Evolutionary conservation across 305 asterid species (phyloP).

Genomic region (Fraxinus ornus): DNA sequence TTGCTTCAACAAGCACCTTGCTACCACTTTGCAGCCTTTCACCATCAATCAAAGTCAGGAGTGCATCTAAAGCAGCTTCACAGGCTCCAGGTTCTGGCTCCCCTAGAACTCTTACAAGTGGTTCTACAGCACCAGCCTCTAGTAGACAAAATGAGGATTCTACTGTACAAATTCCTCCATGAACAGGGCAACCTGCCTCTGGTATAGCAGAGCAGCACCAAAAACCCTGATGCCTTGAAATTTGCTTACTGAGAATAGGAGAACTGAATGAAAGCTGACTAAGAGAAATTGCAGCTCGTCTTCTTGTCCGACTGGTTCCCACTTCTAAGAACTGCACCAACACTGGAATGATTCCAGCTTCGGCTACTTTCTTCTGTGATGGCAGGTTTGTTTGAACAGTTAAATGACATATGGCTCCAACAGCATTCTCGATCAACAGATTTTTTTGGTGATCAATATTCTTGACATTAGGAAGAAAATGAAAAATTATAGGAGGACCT

Average conservation of each 20-base stretch:
- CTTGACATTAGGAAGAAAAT: conserved; percentile 28
- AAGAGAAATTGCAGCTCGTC: conserved; percentile 46
- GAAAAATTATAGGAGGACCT: conserved; percentile 34
- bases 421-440: conserved; percentile 47
- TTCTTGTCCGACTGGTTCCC: conserved; percentile 45
- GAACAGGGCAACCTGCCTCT: conserved; percentile 52
- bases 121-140: conserved; percentile 50
- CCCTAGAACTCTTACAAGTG: conserved; percentile 46
- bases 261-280: conserved; percentile 54
- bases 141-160: conserved; percentile 58
- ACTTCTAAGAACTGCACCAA: conserved; percentile 48
- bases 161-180: conserved; percentile 47
- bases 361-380: conserved; percentile 52
- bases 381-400: conserved; percentile 36
- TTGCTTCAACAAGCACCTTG: conserved; percentile 53
- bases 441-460: conserved; percentile 27
- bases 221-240: conserved; percentile 39
- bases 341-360: conserved; percentile 44
- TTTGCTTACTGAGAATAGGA: conserved; percentile 34
- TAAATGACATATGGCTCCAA: conserved; percentile 56
- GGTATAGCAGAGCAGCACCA: conserved; percentile 58
- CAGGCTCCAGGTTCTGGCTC: conserved; percentile 44
- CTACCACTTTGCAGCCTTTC: conserved; percentile 53
- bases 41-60: conserved; percentile 46
- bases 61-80: conserved; percentile 67